A percentile compares a stretch with the other conserved stretches of the same genome.
Evolutionary conservation across 2,329 filamentous ascomycete species (phyloP).

Genomic region (Penicillium brasilianum): DNA sequence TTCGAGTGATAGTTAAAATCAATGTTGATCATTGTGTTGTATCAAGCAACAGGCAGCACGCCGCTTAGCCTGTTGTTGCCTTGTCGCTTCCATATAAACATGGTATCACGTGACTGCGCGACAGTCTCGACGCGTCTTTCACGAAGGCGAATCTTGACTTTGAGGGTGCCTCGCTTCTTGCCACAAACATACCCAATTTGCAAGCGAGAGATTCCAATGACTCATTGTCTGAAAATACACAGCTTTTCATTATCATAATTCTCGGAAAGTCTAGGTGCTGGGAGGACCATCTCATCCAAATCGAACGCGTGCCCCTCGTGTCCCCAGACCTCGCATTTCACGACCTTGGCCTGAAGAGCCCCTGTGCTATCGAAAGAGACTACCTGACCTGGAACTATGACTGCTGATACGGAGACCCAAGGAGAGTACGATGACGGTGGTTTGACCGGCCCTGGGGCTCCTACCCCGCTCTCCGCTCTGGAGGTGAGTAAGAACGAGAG

Average conservation of each 20-base stretch:
- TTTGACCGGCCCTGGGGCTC: conserved; percentile 84
- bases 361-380: neutral
- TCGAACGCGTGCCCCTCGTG: conserved; percentile 24
- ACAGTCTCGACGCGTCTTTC: conserved; percentile 40
- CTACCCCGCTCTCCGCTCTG: conserved; percentile 81
- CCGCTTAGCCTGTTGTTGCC: conserved; percentile 16
- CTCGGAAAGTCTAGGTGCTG: neutral
- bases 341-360: neutral
- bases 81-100: conserved; percentile 1
- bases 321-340: conserved; percentile 2
- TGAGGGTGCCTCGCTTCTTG: conserved; percentile 20
- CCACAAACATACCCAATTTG: conserved; percentile 24
- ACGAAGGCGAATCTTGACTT: conserved; percentile 20
- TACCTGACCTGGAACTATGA: conserved; percentile 26
- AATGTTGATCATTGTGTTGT: neutral
- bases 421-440: conserved; percentile 75
- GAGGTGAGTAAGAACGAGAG: conserved; percentile 65
- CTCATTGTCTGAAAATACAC: conserved; percentile 4
- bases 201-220: conserved; percentile 10
- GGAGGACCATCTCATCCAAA: neutral
- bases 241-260: neutral
- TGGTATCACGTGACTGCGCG: conserved; percentile 45
- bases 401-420: conserved; percentile 68
- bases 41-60: neutral
- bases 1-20: no score